Evolutionary conservation across 768 basidiomycete genomes (phyloP), one percentile per base, ranked within the genome.

Genomic region (Dictyophora rubrovolvata): DNA sequence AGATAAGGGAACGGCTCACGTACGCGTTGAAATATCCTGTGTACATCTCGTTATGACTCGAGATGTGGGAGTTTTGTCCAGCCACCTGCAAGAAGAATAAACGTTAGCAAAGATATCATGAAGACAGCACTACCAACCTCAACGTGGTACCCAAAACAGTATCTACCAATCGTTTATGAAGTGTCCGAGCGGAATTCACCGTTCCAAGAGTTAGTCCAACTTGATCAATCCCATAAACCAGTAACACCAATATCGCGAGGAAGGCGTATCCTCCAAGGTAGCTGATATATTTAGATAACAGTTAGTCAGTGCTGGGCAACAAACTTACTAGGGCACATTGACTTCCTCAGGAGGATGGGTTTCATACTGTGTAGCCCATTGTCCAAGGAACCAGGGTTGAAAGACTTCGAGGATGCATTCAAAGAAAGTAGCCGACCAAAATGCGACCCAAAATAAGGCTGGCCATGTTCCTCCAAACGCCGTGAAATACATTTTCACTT

Each of bases 41-140:
- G 85, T 87, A 66, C 81, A 81, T 53, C 85, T 76, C 28, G 83
- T 72, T 47, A 86, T 80, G 54, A 89, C 79, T 4, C 86, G 79
- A n/a, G 78, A 77, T 0, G 73, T 73, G 0, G 79, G 79, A 1
- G 77, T 78, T 7, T 67, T 73, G 61, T 81, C 79, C 9, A 81
- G 69, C 75, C 77, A 80, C 60, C 79, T 77, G 21, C 5, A 52
- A 42, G 42, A 4, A 42, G 2, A 48, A 18, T n/a, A 54, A 35
- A 60, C 9, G 16, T 21, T 33, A 61, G 22, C 28, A 22, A 37
- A 28, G 28, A 28, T 28, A 28, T 28, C 18, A 10, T 1, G 50
- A 10, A 14, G 10, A 48, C 17, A 18, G 4, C 50, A 51, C 4
- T 16, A 51, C 18, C 21, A 22, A 61, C 61, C 65, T 56, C 23